A percentile compares a stretch with the other conserved stretches of the same genome.
Conservation (phyloP, 345 rosid genomes). For the Eutrema heterophyllum region DNA sequence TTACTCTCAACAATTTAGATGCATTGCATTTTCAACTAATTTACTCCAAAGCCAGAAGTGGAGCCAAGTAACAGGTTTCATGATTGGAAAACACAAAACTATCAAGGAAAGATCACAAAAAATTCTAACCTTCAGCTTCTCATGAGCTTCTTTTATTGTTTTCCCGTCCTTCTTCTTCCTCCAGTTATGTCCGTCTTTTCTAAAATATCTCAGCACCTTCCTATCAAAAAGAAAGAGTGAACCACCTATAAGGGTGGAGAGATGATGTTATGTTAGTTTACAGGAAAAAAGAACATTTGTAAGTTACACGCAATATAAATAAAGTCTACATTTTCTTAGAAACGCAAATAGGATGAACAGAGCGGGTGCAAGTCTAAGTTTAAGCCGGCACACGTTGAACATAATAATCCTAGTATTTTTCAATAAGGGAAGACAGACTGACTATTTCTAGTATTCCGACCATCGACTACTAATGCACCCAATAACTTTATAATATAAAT, state of each 20-base stretch:
- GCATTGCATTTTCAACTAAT: slow-evolving; percentile 1
- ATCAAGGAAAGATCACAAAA: not conserved
- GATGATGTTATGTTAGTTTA: slow-evolving; percentile 29
- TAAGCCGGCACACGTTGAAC: too few species aligned
- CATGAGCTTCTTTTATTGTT: slow-evolving; percentile 90
- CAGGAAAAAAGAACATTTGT: not conserved
- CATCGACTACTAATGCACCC: not conserved
- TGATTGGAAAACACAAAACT: not conserved
- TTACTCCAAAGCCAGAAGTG: slow-evolving; percentile 1
- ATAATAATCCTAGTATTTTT: not conserved
- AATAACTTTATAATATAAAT: not conserved
- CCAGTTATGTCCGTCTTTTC: slow-evolving; percentile 95
- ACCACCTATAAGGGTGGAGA: slow-evolving; percentile 60
- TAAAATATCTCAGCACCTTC: slow-evolving; percentile 84
- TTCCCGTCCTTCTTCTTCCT: slow-evolving; percentile 89
- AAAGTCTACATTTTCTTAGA: not conserved
- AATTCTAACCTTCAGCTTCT: slow-evolving; percentile 64
- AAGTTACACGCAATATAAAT: not conserved
- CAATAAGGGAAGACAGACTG: not conserved
- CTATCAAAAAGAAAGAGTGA: slow-evolving; percentile 90
- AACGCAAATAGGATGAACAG: not conserved
- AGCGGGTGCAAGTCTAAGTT: not conserved
- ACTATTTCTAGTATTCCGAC: not conserved
- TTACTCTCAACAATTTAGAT: slow-evolving; percentile 19
- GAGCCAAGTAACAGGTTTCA: not conserved